Base-by-base conservation (phyloP, 148 eudicot species). In the Agrostemma githago region DNA sequence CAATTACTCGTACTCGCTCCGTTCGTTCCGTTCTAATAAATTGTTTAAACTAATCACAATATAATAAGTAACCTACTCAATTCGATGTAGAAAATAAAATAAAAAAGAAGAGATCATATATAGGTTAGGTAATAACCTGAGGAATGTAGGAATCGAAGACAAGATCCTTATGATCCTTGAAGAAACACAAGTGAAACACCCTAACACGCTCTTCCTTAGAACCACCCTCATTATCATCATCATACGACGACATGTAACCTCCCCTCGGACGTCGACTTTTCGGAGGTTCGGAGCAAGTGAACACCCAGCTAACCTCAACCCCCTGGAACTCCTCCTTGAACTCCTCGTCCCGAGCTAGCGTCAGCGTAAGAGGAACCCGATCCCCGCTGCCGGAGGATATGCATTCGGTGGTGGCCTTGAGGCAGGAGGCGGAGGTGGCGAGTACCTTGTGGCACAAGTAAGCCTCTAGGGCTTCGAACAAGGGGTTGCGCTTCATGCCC, bases 361-460 rank as follows among this genome's bases (percentile, higher is more conserved):
- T 62, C 38, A 62, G 34, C 0, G 66, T 5, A 21, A 62, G 14
- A 14, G 66, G 66, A 2, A 62, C 66, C 8, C 66, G 4, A 2
- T 19, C 66, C 21, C 40, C 66, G 11, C 40, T 7, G 3, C 66
- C 40, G 8, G 26, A 38, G 3, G 66, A 17, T 2, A 59, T 59
- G 34, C 66, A 5, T 1, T 62, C 66, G 11, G 66, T 62, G 39
- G 66, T 26, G 8, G 66, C 66, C 66, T 62, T 62, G 4, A 62
- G 66, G 39, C 40, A 62, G 3, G 66, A 4, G 11, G 66, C 66
- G 3, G 66, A 62, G 14, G 66, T 62, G 38, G 66, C 21, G 2
- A 62, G 66, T 26, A 62, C 40, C 66, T 62, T 62, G 66, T 62
- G 10, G 11, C 66, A 26, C 39, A 62, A 62, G 66, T 62, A 62